Conservation (phyloP, 2,329 filamentous ascomycete genomes). For the Hyphodiscus sp. region DNA sequence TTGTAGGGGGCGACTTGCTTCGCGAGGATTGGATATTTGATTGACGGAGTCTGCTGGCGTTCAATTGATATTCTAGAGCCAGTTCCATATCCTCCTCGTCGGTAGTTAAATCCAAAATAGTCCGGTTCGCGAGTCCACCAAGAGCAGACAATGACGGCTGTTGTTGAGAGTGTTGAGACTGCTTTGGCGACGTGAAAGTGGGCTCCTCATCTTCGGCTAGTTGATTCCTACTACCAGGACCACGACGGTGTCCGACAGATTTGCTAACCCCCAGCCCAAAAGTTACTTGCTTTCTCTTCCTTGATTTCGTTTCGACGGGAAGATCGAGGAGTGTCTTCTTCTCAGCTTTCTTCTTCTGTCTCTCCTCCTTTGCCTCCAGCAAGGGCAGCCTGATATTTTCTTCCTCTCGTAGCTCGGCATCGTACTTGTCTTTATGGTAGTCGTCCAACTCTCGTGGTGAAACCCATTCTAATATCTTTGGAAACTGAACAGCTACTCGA, state of each 20-base stretch:
- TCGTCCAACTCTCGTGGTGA: constrained; percentile 50
- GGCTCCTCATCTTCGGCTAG: constrained; percentile 1
- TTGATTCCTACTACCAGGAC: constrained; percentile 2
- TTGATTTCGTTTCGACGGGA: neutral
- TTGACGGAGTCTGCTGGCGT: constrained; percentile 1
- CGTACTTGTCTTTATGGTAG: constrained; percentile 41
- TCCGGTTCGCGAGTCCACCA: constrained; percentile 11
- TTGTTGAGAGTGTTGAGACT: constrained; percentile 9
- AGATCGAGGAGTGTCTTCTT: constrained; percentile 1
- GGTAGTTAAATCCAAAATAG: constrained; percentile 2
- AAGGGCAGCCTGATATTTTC: constrained; percentile 9
- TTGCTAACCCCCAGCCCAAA: constrained; percentile 1
- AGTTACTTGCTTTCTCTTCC: constrained; percentile 7
- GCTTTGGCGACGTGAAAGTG: constrained; percentile 3
- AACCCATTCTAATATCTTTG: constrained; percentile 49
- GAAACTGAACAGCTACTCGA: constrained; percentile 45
- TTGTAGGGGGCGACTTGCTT: neutral
- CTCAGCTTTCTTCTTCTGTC: constrained; percentile 6
- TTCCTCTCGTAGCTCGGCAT: constrained; percentile 3
- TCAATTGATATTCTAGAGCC: constrained; percentile 14
- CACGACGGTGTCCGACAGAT: neutral
- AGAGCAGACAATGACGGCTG: constrained; percentile 20
- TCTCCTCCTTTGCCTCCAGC: constrained; percentile 6
- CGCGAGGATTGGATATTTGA: neutral
- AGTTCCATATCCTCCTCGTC: constrained; percentile 15